Evolutionary conservation across 495 filamentous ascomycete genomes (phyloP), one percentile per base, ranked within the genome.

Genomic region (Oidiodendron maius): DNA sequence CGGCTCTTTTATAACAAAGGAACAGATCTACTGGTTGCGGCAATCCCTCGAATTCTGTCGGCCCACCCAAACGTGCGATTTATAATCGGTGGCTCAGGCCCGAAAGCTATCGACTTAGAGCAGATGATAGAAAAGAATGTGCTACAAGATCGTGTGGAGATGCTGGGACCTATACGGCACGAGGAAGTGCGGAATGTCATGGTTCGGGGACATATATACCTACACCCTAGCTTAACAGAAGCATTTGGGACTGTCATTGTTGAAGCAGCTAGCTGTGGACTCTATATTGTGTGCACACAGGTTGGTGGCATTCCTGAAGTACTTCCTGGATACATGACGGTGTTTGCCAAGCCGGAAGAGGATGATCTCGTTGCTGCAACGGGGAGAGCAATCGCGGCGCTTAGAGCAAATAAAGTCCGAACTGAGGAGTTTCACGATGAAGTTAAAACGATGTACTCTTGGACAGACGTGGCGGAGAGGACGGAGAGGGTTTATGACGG

Each of bases 1-100:
- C 88, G 93, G 17, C 84, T 98, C 11, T 98, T 96, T 64, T 96
- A 97, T 70, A 98, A 98, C 68, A 98, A 98, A 63, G 93, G 93
- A 38, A 97, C 89, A 4, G 94, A 96, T 64, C 79, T 98, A 0
- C 75, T 98, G 0, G 94, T 95, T 23, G 91, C 93, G 18, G 86
- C 89, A 5, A 93, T 98, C 35, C 93, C 93, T 2, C 86, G 90
- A 42, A 95, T 98, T 25, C 77, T 95, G 18, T 81, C 87, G 21
- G 77, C 79, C 18, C 87, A 98, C 61, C 87, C 88, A 0, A 88
- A 97, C 62, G 91, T 95, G 2, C 89, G 90, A 39, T 98, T 98
- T 65, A 90, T 98, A 61, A 96, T 98, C 57, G 93, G 87, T 24
- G 93, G 93, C 4, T 91, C 86, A 3, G 93, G 93, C 0, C 93